Percentiles rank a stretch among this genome's conserved stretches.
Conservation (phyloP, 2,329 filamentous ascomycete species). For the Coleophoma crateriformis region DNA sequence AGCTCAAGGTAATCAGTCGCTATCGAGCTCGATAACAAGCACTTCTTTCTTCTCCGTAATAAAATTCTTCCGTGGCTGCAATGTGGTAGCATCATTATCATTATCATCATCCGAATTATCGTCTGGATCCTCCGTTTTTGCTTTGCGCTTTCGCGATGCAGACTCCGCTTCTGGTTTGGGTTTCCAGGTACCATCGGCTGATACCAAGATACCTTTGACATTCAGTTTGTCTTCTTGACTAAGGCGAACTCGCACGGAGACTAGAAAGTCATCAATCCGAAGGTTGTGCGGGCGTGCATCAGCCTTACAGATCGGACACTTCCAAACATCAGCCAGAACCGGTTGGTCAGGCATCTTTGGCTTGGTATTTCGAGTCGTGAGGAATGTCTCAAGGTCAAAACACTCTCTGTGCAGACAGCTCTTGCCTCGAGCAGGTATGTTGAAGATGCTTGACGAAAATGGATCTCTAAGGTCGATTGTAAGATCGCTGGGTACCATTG, state of each 20-base stretch:
- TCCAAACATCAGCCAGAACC: slow-evolving; percentile 66
- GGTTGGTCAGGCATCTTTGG: slow-evolving; percentile 44
- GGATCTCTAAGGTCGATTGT: slow-evolving; percentile 62
- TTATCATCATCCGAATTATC: slow-evolving; percentile 16
- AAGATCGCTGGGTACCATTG: slow-evolving; percentile 51
- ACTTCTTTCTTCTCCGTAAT: slow-evolving; percentile 11
- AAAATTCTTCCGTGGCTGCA: not conserved
- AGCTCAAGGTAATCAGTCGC: slow-evolving; percentile 11
- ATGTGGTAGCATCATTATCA: not conserved
- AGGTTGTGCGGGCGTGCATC: slow-evolving; percentile 74
- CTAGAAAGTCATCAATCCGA: slow-evolving; percentile 68
- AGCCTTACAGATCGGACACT: slow-evolving; percentile 73
- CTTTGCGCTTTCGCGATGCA: slow-evolving; percentile 8
- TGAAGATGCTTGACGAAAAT: slow-evolving; percentile 59
- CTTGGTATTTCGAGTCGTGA: slow-evolving; percentile 53
- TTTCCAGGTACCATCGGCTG: slow-evolving; percentile 61
- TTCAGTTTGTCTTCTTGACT: slow-evolving; percentile 39
- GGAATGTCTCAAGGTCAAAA: slow-evolving; percentile 82
- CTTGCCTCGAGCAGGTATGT: slow-evolving; percentile 64
- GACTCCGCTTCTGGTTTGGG: slow-evolving; percentile 33
- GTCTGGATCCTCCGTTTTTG: slow-evolving; percentile 4
- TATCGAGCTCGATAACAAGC: slow-evolving; percentile 19
- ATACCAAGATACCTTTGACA: slow-evolving; percentile 56
- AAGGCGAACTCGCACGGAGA: slow-evolving; percentile 53
- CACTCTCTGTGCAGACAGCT: slow-evolving; percentile 76